These are phyloP conservation scores for Phytophthora sp. DNA, from an alignment of 352 stramenopile species.

Conservation along the genomic window DNA sequence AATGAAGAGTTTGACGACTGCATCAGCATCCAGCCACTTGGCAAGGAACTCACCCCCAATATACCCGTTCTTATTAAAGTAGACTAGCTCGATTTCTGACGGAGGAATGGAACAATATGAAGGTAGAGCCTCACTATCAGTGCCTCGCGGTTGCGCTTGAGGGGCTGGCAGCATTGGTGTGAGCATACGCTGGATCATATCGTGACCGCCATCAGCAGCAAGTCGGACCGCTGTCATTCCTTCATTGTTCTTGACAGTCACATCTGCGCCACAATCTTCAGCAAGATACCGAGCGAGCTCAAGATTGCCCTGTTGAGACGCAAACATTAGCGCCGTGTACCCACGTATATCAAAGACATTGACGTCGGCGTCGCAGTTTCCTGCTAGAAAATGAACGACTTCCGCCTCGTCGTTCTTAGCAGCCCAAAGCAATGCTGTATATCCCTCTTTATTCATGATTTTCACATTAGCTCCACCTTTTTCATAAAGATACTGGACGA, in stretches of 20 bases:
- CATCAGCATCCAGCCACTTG: slow-evolving; percentile 26
- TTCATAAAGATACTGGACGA: slow-evolving; percentile 5
- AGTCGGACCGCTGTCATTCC: neutral
- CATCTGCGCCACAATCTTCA: neutral
- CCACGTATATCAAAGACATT: neutral
- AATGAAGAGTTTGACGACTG: slow-evolving; percentile 16
- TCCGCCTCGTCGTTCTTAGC: neutral
- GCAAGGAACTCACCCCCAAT: slow-evolving; percentile 17
- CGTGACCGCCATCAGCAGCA: neutral
- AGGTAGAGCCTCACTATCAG: no score
- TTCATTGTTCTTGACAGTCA: neutral
- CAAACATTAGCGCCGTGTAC: neutral
- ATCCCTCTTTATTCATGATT: neutral
- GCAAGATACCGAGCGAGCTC: neutral
- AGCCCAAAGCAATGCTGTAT: neutral
- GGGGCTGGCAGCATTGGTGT: neutral
- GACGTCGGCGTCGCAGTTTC: neutral
- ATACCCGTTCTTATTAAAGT: neutral
- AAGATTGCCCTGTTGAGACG: neutral
- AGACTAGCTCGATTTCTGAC: slow-evolving; percentile 11
- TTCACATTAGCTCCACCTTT: slow-evolving; percentile 1
- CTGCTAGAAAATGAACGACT: slow-evolving; percentile 3
- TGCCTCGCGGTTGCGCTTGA: no score
- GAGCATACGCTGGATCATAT: neutral
- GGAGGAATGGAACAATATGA: neutral